A percentile compares a stretch with the other conserved stretches of the same genome.
Evolutionary conservation across 1,284 basidiomycete species (phyloP).

Genomic region (Taiwanofungus camphoratus): DNA sequence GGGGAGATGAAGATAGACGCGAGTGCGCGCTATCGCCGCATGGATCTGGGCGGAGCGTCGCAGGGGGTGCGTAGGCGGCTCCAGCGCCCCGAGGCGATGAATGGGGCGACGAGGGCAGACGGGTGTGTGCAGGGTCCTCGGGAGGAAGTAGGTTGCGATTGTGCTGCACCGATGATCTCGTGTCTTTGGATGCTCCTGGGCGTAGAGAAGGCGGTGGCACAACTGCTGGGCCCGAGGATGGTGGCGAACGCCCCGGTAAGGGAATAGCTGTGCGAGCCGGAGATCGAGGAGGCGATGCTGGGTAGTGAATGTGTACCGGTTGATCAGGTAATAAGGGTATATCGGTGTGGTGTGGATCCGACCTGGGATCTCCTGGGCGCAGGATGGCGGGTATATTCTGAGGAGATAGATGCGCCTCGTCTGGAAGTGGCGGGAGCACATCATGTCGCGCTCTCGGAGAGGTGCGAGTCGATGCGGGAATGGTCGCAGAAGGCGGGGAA

Average conservation of each 20-base stretch:
- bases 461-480: constrained; percentile 13
- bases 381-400: constrained; percentile 35
- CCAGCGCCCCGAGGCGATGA: too few species aligned
- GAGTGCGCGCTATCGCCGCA: too few species aligned
- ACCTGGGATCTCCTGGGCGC: constrained; percentile 33
- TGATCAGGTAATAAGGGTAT: constrained; percentile 7
- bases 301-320: constrained; percentile 9
- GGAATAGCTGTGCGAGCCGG: background rate
- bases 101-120: constrained; percentile 4
- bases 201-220: constrained; percentile 11
- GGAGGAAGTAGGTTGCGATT: constrained; percentile 1
- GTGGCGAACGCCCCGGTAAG: background rate
- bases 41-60: too few species aligned
- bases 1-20: too few species aligned
- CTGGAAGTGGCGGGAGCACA: constrained; percentile 35
- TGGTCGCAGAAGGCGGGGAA: constrained; percentile 5
- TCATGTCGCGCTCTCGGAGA: constrained; percentile 15
- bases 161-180: background rate
- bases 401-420: constrained; percentile 15
- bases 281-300: background rate
- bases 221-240: background rate
- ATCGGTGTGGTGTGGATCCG: constrained; percentile 7
- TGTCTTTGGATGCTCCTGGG: background rate
- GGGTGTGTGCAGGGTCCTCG: background rate
- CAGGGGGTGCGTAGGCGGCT: too few species aligned